phyloP scores from a whole-genome alignment of 176 grass and related monocot genomes.

The Carex cristatella region DNA sequence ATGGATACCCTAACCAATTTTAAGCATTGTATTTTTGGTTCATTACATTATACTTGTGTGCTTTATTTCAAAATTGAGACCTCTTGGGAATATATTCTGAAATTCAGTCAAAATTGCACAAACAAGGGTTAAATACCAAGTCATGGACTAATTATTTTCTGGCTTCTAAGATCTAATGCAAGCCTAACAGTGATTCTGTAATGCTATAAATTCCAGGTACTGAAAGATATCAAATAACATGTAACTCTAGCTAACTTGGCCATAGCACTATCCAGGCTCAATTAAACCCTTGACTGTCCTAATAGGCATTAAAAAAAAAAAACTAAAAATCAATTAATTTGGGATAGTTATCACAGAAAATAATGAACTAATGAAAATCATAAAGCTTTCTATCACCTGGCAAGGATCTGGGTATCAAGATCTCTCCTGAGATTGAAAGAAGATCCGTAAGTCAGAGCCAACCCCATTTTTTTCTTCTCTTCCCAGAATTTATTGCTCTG shows the following conservation, averaged over 20 bases:
- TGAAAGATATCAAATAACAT: background rate
- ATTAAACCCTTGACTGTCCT: background rate
- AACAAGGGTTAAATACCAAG: background rate
- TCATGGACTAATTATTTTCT: background rate
- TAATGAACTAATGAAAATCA: background rate
- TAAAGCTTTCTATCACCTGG: slow-evolving; percentile 19
- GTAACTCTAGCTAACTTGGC: background rate
- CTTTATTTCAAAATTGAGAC: background rate
- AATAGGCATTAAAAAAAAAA: background rate
- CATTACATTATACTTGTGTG: background rate
- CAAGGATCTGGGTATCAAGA: slow-evolving; percentile 41
- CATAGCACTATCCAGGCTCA: background rate
- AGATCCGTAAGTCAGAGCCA: slow-evolving; percentile 36
- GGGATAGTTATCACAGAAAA: background rate
- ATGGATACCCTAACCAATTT: background rate
- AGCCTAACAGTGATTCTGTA: background rate
- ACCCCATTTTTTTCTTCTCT: slow-evolving; percentile 38
- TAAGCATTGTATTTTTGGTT: background rate
- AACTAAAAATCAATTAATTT: background rate
- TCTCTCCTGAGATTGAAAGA: slow-evolving; percentile 44
- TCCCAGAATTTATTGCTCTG: slow-evolving; percentile 32
- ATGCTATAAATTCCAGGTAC: background rate
- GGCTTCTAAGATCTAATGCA: background rate
- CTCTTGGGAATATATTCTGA: background rate
- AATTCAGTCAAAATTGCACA: background rate